Percentiles rank a stretch among this genome's conserved stretches.
phyloP scores from a whole-genome alignment of 2,329 filamentous ascomycete genomes.

The Fusarium acutatum region DNA sequence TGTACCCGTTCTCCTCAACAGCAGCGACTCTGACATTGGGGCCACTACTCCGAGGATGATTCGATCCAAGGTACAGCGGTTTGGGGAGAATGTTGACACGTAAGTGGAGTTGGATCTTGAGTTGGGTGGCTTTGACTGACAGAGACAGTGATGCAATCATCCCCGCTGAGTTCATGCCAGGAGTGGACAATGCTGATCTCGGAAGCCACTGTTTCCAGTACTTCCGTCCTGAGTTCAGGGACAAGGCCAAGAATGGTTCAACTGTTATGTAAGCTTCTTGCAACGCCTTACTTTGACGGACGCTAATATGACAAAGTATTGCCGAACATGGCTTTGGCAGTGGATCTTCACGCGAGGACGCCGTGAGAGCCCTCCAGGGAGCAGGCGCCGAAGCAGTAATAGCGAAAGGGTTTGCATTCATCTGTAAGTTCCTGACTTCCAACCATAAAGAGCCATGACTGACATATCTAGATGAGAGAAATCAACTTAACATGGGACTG shows the following conservation, averaged over 20 bases:
- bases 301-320: neutral
- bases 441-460: neutral
- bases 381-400: slow-evolving; percentile 20
- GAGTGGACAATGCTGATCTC: slow-evolving; percentile 30
- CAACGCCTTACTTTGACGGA: rapidly evolving
- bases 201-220: slow-evolving; percentile 35
- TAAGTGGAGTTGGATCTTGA: rapidly evolving
- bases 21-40: rapidly evolving
- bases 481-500: neutral
- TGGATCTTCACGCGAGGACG: slow-evolving; percentile 21
- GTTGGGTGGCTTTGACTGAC: neutral
- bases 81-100: neutral
- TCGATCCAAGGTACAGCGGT: neutral
- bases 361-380: slow-evolving; percentile 19
- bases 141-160: neutral
- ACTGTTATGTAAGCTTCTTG: neutral
- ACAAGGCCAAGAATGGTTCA: slow-evolving; percentile 11
- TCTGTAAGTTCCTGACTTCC: neutral
- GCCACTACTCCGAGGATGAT: neutral
- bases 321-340: neutral
- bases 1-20: neutral
- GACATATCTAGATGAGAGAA: neutral
- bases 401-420: slow-evolving; percentile 27
- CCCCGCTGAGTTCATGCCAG: slow-evolving; percentile 27
- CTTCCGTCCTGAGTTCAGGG: slow-evolving; percentile 23